phyloP scores from a whole-genome alignment of 371 early-diverging fungal species.

The Syncephalastrum contaminatum region DNA sequence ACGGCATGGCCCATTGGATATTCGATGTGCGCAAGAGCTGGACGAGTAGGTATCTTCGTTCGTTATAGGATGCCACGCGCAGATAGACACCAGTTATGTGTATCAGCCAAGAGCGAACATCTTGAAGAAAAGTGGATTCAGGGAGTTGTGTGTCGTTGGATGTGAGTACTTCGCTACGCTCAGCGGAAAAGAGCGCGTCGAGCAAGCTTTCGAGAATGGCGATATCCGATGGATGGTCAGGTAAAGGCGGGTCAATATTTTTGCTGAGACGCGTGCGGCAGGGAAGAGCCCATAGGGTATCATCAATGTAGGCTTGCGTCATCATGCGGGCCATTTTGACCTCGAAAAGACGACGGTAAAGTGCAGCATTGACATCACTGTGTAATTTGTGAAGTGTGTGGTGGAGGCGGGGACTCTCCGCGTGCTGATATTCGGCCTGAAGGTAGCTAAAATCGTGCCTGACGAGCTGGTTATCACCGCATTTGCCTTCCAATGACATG shows the following conservation, averaged over 20 bases:
- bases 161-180: not conserved
- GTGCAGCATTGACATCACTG: slow-evolving; percentile 24
- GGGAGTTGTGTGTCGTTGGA: not conserved
- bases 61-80: slow-evolving; percentile 21
- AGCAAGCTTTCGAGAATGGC: slow-evolving; percentile 12
- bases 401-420: slow-evolving; percentile 29
- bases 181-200: slow-evolving; percentile 21
- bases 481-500: slow-evolving; percentile 24
- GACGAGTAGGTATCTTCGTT: slow-evolving; percentile 38
- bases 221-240: slow-evolving; percentile 9
- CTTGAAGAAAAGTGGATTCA: slow-evolving; percentile 36
- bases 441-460: slow-evolving; percentile 31
- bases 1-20: slow-evolving; percentile 54
- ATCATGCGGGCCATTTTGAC: slow-evolving; percentile 46
- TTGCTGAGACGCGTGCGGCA: slow-evolving; percentile 4
- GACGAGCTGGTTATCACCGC: slow-evolving; percentile 32
- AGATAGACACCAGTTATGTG: slow-evolving; percentile 38
- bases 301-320: slow-evolving; percentile 54
- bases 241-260: slow-evolving; percentile 1
- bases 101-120: slow-evolving; percentile 47
- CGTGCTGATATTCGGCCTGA: slow-evolving; percentile 27
- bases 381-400: slow-evolving; percentile 26
- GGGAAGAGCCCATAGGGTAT: slow-evolving; percentile 27
- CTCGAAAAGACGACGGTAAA: slow-evolving; percentile 28
- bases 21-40: slow-evolving; percentile 32